Base-by-base conservation (phyloP, 192 early-diverging fungal species). In the Podochytrium sp. region DNA sequence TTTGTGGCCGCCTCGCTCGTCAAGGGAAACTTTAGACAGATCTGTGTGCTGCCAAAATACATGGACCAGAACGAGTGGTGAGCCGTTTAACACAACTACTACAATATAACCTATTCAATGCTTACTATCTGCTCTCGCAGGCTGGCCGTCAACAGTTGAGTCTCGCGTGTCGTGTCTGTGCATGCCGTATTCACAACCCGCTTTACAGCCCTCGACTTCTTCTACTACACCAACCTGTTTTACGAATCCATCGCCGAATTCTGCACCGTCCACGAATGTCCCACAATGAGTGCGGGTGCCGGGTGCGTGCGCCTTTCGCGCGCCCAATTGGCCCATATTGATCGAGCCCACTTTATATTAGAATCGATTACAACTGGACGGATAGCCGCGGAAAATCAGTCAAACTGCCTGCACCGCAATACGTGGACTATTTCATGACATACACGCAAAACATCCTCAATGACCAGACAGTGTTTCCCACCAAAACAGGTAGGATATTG, bases 51-150 rank as follows among this genome's bases (percentile, higher is more conserved):
- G 59, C 97, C 97, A 35, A 91, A 92, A 78, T 94, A 94, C 80
- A 91, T 97, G 0, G 96, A 99, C 73, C 71, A 81, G 32, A 94
- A 96, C 79, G 97, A 99, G 82, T 99, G 97, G 97, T 88, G 92
- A 27, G 92, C 30, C 7, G 1, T 51, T 55, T 67, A 14, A 12
- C 18, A 25, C 50, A 67, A 12, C 58, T 61, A 18, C 39, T 71
- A 53, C 14, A 35, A 67, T 74, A 16, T 41, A 27, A 65, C 16
- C 32, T 41, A n/a, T 37, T n/a, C n/a, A n/a, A n/a, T n/a, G n/a
- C n/a, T 33, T 53, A 58, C 51, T 67, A 49, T 74, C 34, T 20
- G 40, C n/a, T 35, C 0, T n/a, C 34, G 18, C 51, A 80, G 79
- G 78, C 76, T 83, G 10, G 81, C 73, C 7, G 73, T 71, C 6